Evolutionary conservation across 306 rosid species (phyloP).

Genomic region (Medicago lupulina): DNA sequence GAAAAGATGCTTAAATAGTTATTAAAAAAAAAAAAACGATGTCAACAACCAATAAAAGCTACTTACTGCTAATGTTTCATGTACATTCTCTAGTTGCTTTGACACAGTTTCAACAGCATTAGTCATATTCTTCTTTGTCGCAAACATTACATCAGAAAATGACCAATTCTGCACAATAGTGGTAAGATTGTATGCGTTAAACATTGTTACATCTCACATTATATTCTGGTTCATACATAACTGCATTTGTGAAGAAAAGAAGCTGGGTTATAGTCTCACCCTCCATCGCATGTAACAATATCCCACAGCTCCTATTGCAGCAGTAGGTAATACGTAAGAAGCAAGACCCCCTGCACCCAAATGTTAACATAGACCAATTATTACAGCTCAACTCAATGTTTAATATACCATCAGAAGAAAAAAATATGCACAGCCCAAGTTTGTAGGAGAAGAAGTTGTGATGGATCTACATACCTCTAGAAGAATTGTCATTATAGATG

Average conservation of each 20-base stretch:
- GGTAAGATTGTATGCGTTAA: conserved; percentile 6
- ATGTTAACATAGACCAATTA: conserved; percentile 20
- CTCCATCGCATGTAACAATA: conserved; percentile 87
- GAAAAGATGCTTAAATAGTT: conserved; percentile 31
- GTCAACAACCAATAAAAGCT: conserved; percentile 32
- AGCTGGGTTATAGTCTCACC: conserved; percentile 48
- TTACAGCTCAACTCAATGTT: conserved; percentile 9
- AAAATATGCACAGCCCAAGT: conserved; percentile 17
- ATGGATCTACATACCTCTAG: conserved; percentile 53
- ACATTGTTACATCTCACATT: conserved; percentile 17
- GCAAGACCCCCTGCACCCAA: conserved; percentile 61
- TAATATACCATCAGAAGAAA: neutral
- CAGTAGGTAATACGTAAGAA: conserved; percentile 76
- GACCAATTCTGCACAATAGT: conserved; percentile 67
- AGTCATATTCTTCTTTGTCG: conserved; percentile 77
- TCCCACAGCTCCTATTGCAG: conserved; percentile 82
- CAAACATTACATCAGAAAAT: conserved; percentile 83
- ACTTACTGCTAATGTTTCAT: conserved; percentile 83
- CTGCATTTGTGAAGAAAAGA: conserved; percentile 13
- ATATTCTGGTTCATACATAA: conserved; percentile 14
- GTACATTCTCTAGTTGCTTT: conserved; percentile 74
- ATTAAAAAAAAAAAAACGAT: conserved; percentile 3
- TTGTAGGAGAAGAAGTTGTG: conserved; percentile 20
- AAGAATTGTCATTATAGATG: conserved; percentile 57
- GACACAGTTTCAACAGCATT: conserved; percentile 71